Evolutionary conservation across 2,329 filamentous ascomycete species (phyloP), one percentile per base, ranked within the genome.

Genomic region (Chrysoporthe puriensis): DNA sequence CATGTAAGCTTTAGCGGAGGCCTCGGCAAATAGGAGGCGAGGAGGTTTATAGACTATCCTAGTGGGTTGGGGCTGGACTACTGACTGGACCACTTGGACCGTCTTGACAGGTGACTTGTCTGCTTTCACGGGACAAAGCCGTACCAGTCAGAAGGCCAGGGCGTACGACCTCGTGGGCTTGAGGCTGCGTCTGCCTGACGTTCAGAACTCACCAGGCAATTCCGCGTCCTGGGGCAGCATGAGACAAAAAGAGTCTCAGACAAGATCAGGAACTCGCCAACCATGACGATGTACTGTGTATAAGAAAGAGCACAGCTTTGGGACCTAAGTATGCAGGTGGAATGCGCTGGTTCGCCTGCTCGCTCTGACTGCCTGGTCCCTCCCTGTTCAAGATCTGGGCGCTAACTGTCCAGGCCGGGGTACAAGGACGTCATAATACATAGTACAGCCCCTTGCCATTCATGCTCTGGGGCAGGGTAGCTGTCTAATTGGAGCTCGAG

Each of bases 301-400:
- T n/a, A 48, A 48, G 46, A 52, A 50, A 8, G 4, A 26, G 13
- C 21, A 18, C 46, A 50, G n/a, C 6, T 50, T 50, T 7, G 46
- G 4, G 7, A n/a, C 46, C n/a, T 11, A 8, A n/a, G 46, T n/a
- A 50, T 9, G 36, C 36, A 9, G 36, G 36, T 9, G 36, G 36
- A 9, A 40, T 40, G 36, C 36, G 26, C 48, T 14, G 44, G 14
- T 4, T 46, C 16, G 18, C 16, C 9, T 21, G 6, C 21, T 40
- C 36, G 36, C 36, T 40, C n/a, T 52, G 21, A 52, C 13, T 57
- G 54, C 32, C 54, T 4, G 32, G 8, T 40, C 54, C 54, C 54
- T 40, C 54, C 54, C 54, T 57, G 54, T n/a, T 56, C 14, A 32
- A 57, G 54, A 57, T 57, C 54, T 57, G 14, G 52, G 14, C 54